These are phyloP conservation scores for Rhododendron kiyosumense DNA, from an alignment of 148 eudicot genomes.

Conservation along the genomic window DNA sequence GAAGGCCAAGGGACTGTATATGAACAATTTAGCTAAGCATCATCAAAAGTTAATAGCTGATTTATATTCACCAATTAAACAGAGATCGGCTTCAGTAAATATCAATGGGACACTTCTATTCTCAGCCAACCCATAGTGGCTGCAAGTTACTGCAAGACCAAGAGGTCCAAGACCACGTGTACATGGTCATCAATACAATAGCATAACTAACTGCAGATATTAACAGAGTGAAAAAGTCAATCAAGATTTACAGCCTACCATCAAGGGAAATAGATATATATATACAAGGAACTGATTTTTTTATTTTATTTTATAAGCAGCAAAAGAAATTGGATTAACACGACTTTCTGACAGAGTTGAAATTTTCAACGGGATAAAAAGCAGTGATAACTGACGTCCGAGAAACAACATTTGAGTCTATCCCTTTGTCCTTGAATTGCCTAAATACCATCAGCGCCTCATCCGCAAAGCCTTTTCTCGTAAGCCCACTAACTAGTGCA, in stretches of 20 bases:
- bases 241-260: too few relatives aligned
- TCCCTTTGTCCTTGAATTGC: too few relatives aligned
- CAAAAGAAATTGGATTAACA: neutral
- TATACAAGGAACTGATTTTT: neutral
- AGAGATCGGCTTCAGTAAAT: neutral
- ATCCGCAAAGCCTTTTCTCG: too few relatives aligned
- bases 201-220: neutral
- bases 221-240: neutral
- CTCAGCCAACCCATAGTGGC: neutral
- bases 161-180: neutral
- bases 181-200: neutral
- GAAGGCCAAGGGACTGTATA: neutral
- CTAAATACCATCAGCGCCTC: too few relatives aligned
- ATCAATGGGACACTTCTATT: neutral
- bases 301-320: neutral
- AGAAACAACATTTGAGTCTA: too few relatives aligned
- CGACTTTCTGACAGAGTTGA: too few relatives aligned
- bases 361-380: too few relatives aligned
- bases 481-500: too few relatives aligned
- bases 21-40: neutral
- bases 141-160: neutral
- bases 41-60: neutral
- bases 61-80: neutral
- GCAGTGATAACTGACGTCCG: too few relatives aligned
- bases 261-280: neutral